These are phyloP conservation scores for Agarophyton chilense DNA, from an alignment of 23 red algal species.

Conservation along the genomic window DNA sequence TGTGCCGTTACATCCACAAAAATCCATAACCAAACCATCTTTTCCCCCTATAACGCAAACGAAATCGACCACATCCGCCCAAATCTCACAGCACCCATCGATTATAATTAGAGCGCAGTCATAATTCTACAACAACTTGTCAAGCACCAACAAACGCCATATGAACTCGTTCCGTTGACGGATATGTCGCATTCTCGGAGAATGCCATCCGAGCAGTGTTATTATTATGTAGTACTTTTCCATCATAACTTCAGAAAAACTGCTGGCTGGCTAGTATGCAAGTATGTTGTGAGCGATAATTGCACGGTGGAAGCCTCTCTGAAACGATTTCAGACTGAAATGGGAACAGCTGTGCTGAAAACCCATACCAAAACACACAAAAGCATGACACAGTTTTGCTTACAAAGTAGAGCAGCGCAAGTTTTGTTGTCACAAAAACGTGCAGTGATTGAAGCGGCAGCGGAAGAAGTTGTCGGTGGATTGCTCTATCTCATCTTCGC, in stretches of 20 bases:
- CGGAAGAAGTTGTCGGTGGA: not conserved
- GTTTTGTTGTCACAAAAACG: not conserved
- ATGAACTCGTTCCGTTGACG: not conserved
- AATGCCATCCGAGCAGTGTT: not conserved
- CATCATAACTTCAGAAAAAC: not conserved
- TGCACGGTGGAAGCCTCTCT: not conserved
- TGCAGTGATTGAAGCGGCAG: not conserved
- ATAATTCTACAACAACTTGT: no score
- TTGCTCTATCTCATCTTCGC: not conserved
- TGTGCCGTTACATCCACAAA: no score
- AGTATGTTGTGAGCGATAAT: not conserved
- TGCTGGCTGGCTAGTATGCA: not conserved
- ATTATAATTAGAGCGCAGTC: no score
- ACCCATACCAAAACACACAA: not conserved
- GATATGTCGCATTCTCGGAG: not conserved
- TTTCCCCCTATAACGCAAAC: no score
- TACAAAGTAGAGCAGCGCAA: not conserved
- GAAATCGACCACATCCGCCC: no score
- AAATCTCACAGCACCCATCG: no score
- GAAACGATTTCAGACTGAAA: not conserved
- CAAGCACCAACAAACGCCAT: no score
- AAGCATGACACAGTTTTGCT: not conserved
- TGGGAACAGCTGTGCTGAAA: not conserved
- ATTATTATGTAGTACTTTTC: not conserved
- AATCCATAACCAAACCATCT: no score